Conservation (phyloP, 768 basidiomycete species). For the Panus rudis region DNA sequence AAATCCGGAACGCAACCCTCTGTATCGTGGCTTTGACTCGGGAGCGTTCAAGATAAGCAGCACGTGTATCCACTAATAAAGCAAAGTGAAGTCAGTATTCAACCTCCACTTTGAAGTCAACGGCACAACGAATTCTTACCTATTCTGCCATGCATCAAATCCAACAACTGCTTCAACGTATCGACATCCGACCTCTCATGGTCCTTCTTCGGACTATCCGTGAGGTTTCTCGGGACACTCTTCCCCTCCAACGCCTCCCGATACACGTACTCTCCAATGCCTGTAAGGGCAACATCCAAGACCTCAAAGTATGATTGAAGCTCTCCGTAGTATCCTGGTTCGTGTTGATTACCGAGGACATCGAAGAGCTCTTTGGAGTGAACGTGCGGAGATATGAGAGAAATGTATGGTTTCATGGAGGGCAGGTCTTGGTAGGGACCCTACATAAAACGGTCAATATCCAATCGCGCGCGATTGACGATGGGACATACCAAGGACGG, state of each 20-base stretch:
- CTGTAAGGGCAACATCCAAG: constrained; percentile 50
- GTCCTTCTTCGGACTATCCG: constrained; percentile 33
- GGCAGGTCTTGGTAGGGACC: constrained; percentile 37
- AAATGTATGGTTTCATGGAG: constrained; percentile 42
- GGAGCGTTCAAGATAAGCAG: constrained; percentile 70
- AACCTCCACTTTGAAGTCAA: neutral
- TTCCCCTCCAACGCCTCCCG: constrained; percentile 31
- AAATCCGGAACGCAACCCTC: constrained; percentile 51
- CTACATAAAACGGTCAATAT: constrained; percentile 23
- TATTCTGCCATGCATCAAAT: constrained; percentile 51
- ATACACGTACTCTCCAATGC: constrained; percentile 49
- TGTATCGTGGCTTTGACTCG: constrained; percentile 65
- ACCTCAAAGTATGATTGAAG: constrained; percentile 50
- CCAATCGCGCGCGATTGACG: neutral
- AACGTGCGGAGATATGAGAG: constrained; percentile 40
- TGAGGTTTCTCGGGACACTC: constrained; percentile 22
- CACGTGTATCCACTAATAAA: constrained; percentile 59
- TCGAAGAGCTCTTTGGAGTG: constrained; percentile 43
- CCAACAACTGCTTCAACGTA: constrained; percentile 40
- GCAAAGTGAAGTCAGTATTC: neutral
- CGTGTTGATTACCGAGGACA: constrained; percentile 39
- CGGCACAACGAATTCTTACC: constrained; percentile 35
- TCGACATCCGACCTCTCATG: constrained; percentile 37
- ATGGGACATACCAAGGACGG: constrained; percentile 13
- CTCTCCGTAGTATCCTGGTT: constrained; percentile 48